Evolutionary conservation across 208 protist genomes (phyloP).

Genomic region (Perkinsela sp.): DNA sequence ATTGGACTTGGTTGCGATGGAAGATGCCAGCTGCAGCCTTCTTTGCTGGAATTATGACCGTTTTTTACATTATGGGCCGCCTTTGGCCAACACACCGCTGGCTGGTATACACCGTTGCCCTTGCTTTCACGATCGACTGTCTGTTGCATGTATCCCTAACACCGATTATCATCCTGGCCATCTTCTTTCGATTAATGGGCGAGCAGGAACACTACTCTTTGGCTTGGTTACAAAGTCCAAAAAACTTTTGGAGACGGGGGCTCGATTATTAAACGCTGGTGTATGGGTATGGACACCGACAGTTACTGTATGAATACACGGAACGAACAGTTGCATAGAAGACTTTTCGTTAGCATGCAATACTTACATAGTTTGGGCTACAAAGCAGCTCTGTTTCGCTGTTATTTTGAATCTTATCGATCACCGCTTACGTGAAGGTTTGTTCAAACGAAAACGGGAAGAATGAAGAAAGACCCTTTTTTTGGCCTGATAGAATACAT

Average conservation of each 20-base stretch:
- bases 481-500: too few species aligned
- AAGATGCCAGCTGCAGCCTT: slow-evolving; percentile 24
- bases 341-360: too few species aligned
- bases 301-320: too few species aligned
- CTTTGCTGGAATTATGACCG: slow-evolving; percentile 18
- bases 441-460: too few species aligned
- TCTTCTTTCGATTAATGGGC: slow-evolving; percentile 14
- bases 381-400: too few species aligned
- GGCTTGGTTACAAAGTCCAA: slow-evolving; percentile 57
- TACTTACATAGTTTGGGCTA: too few species aligned
- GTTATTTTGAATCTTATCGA: too few species aligned
- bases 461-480: too few species aligned
- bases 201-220: slow-evolving; percentile 24
- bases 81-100: slow-evolving; percentile 31
- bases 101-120: slow-evolving; percentile 21
- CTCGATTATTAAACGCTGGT: slow-evolving; percentile 50
- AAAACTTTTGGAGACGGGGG: slow-evolving; percentile 37
- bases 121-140: slow-evolving; percentile 23
- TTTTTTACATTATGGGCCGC: slow-evolving; percentile 32
- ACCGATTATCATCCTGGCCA: slow-evolving; percentile 33
- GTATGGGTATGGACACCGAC: too few species aligned
- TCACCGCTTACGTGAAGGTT: too few species aligned
- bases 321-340: too few species aligned
- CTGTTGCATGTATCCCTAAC: slow-evolving; percentile 53
- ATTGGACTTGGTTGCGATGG: slow-evolving; percentile 58